Conservation (phyloP, 345 rosid genomes). For the Citrus medica region DNA sequence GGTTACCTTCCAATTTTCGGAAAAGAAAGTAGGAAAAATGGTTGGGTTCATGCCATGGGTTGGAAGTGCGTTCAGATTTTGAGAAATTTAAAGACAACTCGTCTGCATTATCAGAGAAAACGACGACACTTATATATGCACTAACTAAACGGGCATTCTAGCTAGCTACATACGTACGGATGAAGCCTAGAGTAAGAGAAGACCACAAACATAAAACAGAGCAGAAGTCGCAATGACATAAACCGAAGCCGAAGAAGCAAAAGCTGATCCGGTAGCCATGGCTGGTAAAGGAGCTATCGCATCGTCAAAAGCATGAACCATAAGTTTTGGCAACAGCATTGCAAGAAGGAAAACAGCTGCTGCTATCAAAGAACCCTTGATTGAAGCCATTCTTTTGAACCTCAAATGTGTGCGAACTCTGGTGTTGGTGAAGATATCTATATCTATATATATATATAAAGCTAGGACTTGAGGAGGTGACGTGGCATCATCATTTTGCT, state of each 20-base stretch:
- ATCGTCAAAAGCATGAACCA: background rate
- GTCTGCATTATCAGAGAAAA: background rate
- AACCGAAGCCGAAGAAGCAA: background rate
- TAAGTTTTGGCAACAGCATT: background rate
- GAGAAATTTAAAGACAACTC: background rate
- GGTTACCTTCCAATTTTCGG: no score
- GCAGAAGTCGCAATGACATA: background rate
- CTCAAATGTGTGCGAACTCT: background rate
- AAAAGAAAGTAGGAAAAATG: no score
- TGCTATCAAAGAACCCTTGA: background rate
- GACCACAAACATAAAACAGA: background rate
- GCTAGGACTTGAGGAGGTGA: no score
- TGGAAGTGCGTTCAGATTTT: background rate
- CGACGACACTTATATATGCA: background rate
- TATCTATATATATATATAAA: no score
- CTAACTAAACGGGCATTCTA: background rate
- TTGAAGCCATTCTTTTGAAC: background rate
- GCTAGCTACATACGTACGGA: background rate
- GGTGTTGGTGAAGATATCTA: background rate
- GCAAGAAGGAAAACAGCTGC: background rate
- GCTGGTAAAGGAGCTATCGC: background rate
- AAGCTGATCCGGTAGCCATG: background rate
- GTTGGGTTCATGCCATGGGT: no score
- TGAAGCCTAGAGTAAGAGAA: background rate
- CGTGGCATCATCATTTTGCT: accelerated